phyloP scores from a whole-genome alignment of 805 yeast species.

The Schwanniomyces yamadae region DNA sequence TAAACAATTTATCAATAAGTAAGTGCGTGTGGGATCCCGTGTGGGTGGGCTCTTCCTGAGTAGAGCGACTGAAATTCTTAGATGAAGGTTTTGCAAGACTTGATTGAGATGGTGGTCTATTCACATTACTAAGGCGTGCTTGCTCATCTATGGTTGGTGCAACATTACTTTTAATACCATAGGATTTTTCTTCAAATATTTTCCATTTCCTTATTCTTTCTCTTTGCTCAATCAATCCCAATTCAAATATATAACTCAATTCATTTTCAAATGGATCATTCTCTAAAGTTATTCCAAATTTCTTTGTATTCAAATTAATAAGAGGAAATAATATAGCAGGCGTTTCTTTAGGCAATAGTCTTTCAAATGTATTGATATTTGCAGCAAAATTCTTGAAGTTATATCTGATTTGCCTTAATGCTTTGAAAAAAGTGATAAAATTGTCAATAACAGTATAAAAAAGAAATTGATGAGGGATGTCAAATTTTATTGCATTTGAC shows the following conservation, averaged over 20 bases:
- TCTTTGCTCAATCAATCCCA: constrained; percentile 67
- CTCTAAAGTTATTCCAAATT: constrained; percentile 65
- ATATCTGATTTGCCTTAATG: constrained; percentile 57
- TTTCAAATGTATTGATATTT: constrained; percentile 26
- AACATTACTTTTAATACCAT: constrained; percentile 13
- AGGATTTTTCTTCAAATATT: constrained; percentile 31
- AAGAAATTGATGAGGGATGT: constrained; percentile 71
- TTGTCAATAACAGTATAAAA: constrained; percentile 82
- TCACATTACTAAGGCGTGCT: constrained; percentile 8
- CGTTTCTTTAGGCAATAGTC: constrained; percentile 35
- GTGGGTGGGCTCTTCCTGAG: no score
- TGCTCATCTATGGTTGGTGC: constrained; percentile 14
- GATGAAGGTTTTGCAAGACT: constrained; percentile 3
- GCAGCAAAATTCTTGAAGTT: constrained; percentile 40
- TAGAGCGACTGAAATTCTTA: not conserved
- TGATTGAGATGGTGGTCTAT: not conserved
- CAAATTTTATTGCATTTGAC: constrained; percentile 45
- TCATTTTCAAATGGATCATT: constrained; percentile 90
- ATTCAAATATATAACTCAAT: constrained; percentile 59
- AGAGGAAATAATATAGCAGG: constrained; percentile 51
- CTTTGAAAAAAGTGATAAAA: constrained; percentile 63
- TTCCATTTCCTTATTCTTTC: constrained; percentile 52
- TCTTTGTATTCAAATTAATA: constrained; percentile 52
- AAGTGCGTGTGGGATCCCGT: not conserved
- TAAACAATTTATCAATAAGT: constrained; percentile 4